These are phyloP conservation scores for Cadophora sp. DNA, from an alignment of 2,329 filamentous ascomycete genomes.

Conservation along the genomic window DNA sequence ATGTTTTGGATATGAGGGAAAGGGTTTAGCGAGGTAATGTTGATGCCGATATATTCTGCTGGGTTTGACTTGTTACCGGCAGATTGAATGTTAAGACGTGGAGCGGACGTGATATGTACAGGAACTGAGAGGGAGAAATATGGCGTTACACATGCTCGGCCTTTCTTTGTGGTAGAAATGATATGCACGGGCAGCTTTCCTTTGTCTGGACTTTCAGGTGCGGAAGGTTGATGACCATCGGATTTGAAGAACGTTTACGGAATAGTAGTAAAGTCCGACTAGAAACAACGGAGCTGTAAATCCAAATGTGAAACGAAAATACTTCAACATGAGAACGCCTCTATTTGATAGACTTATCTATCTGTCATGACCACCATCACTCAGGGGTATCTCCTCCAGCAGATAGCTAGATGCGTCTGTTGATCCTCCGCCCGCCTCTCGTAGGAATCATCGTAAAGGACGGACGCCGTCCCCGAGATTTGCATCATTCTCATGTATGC, in stretches of 20 bases:
- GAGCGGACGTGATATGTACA: not conserved
- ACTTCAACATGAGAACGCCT: not conserved
- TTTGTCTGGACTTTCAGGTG: constrained; percentile 12
- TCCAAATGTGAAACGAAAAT: no score
- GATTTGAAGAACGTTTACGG: not conserved
- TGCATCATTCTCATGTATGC: not conserved
- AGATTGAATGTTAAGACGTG: not conserved
- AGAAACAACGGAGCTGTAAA: no score
- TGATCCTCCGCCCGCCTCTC: no score
- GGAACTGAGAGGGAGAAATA: not conserved
- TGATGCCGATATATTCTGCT: not conserved
- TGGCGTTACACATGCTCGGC: not conserved
- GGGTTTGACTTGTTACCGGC: not conserved
- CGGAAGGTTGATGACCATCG: not conserved
- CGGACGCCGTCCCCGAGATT: not conserved
- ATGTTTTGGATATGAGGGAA: not conserved
- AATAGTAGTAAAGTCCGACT: not conserved
- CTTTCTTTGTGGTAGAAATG: not conserved
- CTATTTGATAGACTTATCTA: not conserved
- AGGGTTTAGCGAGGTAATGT: not conserved
- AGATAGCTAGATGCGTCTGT: not conserved
- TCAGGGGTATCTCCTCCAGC: not conserved
- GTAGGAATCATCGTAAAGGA: no score
- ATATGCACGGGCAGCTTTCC: not conserved
- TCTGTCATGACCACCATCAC: not conserved